A percentile compares a stretch with the other conserved stretches of the same genome.
These are phyloP conservation scores for Pichia gijzeniarum DNA, from an alignment of 805 yeast species.

Conservation along the genomic window DNA sequence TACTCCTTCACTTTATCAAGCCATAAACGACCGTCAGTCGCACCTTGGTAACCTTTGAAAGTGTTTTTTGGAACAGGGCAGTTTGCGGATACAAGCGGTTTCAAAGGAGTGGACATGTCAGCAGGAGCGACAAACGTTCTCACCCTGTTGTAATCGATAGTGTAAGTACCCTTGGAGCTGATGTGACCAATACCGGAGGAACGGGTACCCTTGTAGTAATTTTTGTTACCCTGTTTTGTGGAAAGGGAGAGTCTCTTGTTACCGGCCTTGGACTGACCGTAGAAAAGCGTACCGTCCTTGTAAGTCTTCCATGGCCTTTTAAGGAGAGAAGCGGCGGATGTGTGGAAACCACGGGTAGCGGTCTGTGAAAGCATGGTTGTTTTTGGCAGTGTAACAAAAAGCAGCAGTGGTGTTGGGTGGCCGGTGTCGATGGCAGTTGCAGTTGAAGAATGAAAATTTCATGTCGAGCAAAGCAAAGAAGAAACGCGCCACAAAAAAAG, in stretches of 20 bases:
- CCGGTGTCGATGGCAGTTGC: too few species aligned
- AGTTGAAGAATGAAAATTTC: too few species aligned
- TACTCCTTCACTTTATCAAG: slow-evolving; percentile 68
- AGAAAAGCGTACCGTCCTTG: slow-evolving; percentile 77
- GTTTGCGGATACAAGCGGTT: slow-evolving; percentile 72
- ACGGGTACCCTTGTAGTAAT: slow-evolving; percentile 92
- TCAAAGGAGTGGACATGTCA: slow-evolving; percentile 34
- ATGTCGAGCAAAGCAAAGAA: too few species aligned
- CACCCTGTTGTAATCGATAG: slow-evolving; percentile 77
- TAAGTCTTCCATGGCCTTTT: slow-evolving; percentile 87
- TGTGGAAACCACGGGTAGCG: slow-evolving; percentile 9
- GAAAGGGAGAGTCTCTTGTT: slow-evolving; percentile 79
- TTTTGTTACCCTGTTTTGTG: slow-evolving; percentile 91
- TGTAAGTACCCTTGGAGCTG: slow-evolving; percentile 62
- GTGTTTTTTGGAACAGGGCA: slow-evolving; percentile 64
- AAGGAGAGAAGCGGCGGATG: slow-evolving; percentile 33
- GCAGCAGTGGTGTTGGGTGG: too few species aligned
- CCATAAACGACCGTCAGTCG: slow-evolving; percentile 67
- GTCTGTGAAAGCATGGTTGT: slow-evolving; percentile 1
- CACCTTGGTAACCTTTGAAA: slow-evolving; percentile 60
- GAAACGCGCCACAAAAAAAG: too few species aligned
- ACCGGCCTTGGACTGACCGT: slow-evolving; percentile 73
- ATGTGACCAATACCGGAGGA: slow-evolving; percentile 87
- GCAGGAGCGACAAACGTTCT: slow-evolving; percentile 85
- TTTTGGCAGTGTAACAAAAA: too few species aligned